Evolutionary conservation across 495 filamentous ascomycete species (phyloP).

Genomic region (Stereocaulon alpinum): DNA sequence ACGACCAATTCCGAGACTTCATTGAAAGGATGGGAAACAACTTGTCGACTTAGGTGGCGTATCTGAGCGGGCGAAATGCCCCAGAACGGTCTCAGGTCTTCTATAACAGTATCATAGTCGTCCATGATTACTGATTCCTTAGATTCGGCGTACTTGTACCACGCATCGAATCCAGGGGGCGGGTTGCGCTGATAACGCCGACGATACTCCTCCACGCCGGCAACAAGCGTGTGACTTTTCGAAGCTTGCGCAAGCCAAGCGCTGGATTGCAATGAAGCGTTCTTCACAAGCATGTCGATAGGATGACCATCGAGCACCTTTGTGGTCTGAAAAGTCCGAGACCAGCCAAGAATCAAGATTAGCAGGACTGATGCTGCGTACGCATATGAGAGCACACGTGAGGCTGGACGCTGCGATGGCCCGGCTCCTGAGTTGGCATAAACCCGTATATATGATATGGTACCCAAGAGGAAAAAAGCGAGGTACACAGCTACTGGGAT

Average conservation of each 20-base stretch:
- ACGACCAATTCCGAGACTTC: constrained; percentile 40
- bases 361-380: constrained; percentile 6
- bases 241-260: constrained; percentile 30
- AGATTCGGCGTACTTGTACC: constrained; percentile 60
- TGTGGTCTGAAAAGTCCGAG: constrained; percentile 1
- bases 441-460: constrained; percentile 26
- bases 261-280: constrained; percentile 31
- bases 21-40: constrained; percentile 40
- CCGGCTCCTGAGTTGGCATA: constrained; percentile 27
- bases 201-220: constrained; percentile 35
- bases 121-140: constrained; percentile 60
- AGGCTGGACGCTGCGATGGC: constrained; percentile 3
- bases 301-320: constrained; percentile 28
- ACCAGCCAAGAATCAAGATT: constrained; percentile 7
- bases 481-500: constrained; percentile 1
- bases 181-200: constrained; percentile 38
- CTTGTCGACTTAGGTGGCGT: constrained; percentile 34
- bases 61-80: constrained; percentile 52
- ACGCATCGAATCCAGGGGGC: constrained; percentile 53
- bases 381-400: constrained; percentile 2
- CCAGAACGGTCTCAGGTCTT: constrained; percentile 65
- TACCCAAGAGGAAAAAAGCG: constrained; percentile 5
- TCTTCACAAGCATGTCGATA: constrained; percentile 39
- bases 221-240: constrained; percentile 29
- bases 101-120: constrained; percentile 62